Evolutionary conservation across 2,329 filamentous ascomycete genomes (phyloP).

Genomic region (Stachybotrys elegans): DNA sequence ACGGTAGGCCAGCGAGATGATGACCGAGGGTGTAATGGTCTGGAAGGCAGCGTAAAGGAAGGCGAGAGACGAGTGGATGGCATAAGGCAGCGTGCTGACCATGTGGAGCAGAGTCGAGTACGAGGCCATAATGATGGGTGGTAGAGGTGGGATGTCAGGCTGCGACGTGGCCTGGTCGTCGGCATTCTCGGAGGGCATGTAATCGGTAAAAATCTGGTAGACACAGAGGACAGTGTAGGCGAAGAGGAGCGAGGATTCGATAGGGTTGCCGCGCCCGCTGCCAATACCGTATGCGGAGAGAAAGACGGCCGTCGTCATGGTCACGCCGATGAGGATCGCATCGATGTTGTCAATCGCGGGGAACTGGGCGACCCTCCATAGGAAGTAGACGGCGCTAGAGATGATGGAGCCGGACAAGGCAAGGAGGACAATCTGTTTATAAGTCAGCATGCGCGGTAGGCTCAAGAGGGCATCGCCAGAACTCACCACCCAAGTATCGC

Average conservation of each 20-base stretch:
- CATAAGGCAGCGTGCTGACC: constrained; percentile 75
- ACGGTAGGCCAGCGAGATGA: constrained; percentile 91
- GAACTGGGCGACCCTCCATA: constrained; percentile 92
- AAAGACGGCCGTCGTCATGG: constrained; percentile 88
- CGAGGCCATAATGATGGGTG: constrained; percentile 96
- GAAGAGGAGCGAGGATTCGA: constrained; percentile 91
- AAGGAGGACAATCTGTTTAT: constrained; percentile 73
- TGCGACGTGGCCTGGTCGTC: constrained; percentile 51
- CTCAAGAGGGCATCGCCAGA: neutral
- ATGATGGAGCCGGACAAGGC: constrained; percentile 87
- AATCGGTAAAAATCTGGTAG: constrained; percentile 99
- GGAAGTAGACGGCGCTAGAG: constrained; percentile 89
- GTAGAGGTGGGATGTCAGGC: constrained; percentile 91
- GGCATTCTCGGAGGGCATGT: constrained; percentile 68
- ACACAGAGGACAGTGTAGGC: constrained; percentile 98
- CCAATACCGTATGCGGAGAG: constrained; percentile 91
- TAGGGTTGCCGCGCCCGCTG: constrained; percentile 87
- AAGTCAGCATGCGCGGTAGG: constrained; percentile 24
- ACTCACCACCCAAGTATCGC: constrained; percentile 93
- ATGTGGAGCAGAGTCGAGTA: constrained; percentile 88
- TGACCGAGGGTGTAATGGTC: constrained; percentile 90
- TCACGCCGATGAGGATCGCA: constrained; percentile 85
- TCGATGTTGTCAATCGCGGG: constrained; percentile 90
- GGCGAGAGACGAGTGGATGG: constrained; percentile 76
- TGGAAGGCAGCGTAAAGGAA: constrained; percentile 89